Percentiles rank a stretch among this genome's conserved stretches.
phyloP scores from a whole-genome alignment of 768 basidiomycete genomes.

The Leccinum subtestaceum region DNA sequence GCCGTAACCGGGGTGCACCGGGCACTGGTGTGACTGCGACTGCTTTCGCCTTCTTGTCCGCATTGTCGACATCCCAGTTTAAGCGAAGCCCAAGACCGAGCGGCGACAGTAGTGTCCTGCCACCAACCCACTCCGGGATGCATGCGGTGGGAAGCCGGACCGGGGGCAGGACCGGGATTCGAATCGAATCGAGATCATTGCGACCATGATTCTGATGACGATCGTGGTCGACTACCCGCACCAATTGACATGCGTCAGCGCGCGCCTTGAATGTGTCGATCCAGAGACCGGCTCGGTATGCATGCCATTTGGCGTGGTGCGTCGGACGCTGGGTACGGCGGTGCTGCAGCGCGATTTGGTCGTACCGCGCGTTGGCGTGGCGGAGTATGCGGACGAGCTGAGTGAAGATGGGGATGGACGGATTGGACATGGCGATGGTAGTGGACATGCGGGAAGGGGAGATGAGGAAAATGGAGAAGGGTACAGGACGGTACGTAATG shows the following conservation, averaged over 20 bases:
- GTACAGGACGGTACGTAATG: not conserved
- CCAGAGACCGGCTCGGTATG: conserved; percentile 40
- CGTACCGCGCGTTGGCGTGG: conserved; percentile 42
- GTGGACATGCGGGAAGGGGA: not conserved
- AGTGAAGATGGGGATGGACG: conserved; percentile 22
- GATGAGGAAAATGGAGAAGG: not conserved
- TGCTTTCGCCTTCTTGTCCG: not conserved
- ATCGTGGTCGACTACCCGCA: not conserved
- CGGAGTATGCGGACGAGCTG: conserved; percentile 43
- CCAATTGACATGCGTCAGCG: not conserved
- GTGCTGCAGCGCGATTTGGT: conserved; percentile 35
- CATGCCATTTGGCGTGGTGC: conserved; percentile 48
- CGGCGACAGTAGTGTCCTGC: not conserved
- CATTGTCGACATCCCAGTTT: not conserved
- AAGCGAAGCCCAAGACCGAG: conserved; percentile 2
- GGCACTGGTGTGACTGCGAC: conserved; percentile 6
- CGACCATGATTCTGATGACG: not conserved
- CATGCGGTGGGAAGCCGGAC: not conserved
- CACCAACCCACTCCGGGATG: not conserved
- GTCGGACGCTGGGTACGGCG: conserved; percentile 38
- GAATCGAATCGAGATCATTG: not conserved
- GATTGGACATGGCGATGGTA: conserved; percentile 4
- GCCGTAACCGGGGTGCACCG: conserved; percentile 23
- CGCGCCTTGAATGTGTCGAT: conserved; percentile 43
- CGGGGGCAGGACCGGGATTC: not conserved